Percentiles rank a stretch among this genome's conserved stretches.
These are phyloP conservation scores for Coemansia sp. DNA, from an alignment of 192 early-diverging fungal species.

Conservation along the genomic window DNA sequence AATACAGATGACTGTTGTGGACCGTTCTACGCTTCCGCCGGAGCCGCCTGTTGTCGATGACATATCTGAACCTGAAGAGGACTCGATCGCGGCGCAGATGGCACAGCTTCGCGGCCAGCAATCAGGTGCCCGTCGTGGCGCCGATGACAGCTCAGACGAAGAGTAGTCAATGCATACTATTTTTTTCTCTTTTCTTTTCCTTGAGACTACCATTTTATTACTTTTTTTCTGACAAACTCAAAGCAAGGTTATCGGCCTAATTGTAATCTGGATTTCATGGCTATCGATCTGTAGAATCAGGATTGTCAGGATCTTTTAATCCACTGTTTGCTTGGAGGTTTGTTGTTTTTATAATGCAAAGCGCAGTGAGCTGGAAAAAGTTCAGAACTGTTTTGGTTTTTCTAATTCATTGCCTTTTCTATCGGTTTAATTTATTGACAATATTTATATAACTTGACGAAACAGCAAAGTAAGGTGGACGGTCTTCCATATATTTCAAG, in stretches of 20 bases:
- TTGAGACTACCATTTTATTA: neutral
- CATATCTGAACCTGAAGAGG: slow-evolving; percentile 96
- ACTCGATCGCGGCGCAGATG: slow-evolving; percentile 96
- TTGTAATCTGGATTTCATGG: no score
- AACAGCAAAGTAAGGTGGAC: neutral
- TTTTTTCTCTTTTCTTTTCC: neutral
- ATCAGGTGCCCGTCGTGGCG: slow-evolving; percentile 35
- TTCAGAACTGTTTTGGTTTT: no score
- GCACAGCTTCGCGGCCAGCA: slow-evolving; percentile 80
- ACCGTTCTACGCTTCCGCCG: slow-evolving; percentile 70
- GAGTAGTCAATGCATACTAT: slow-evolving; percentile 25
- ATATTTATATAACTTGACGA: neutral
- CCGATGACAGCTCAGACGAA: slow-evolving; percentile 57
- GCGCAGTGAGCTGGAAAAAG: no score
- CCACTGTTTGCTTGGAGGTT: no score
- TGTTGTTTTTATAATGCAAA: no score
- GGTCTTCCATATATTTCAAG: neutral
- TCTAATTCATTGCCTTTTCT: no score
- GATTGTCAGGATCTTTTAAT: no score
- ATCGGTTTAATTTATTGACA: neutral
- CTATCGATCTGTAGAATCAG: no score
- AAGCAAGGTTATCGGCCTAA: no score
- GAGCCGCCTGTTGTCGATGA: slow-evolving; percentile 78
- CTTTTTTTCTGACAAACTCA: neutral
- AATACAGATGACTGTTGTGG: slow-evolving; percentile 73